Conservation (phyloP, 2,329 filamentous ascomycete genomes). For the Trichoderma sp. region DNA sequence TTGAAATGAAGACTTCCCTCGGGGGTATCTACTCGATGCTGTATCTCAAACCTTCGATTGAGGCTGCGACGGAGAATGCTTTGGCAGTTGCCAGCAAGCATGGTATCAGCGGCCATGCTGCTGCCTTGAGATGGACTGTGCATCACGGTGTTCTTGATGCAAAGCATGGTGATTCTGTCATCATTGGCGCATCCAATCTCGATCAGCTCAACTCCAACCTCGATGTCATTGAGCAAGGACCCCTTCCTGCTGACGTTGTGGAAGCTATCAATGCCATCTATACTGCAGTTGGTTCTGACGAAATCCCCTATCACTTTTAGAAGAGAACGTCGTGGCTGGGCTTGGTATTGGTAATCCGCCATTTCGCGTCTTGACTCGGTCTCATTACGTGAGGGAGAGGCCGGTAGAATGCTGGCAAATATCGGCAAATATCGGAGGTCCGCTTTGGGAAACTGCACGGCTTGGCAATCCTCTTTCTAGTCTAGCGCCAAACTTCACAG, state of each 20-base stretch:
- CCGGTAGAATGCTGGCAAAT: neutral
- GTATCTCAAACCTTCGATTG: slow-evolving; percentile 8
- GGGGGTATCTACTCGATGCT: neutral
- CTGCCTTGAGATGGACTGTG: slow-evolving; percentile 49
- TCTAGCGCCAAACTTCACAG: neutral
- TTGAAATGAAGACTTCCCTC: neutral
- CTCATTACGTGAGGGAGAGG: neutral
- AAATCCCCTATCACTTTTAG: slow-evolving; percentile 10
- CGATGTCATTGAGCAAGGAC: slow-evolving; percentile 53
- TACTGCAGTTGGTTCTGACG: neutral
- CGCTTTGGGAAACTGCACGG: slow-evolving; percentile 4
- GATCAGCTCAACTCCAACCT: slow-evolving; percentile 51
- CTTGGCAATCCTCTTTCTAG: neutral
- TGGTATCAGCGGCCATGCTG: slow-evolving; percentile 52
- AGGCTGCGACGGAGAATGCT: neutral
- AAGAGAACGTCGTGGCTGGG: neutral
- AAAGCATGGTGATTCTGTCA: slow-evolving; percentile 44
- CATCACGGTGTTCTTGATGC: slow-evolving; percentile 57
- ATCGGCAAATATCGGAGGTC: neutral
- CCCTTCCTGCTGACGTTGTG: slow-evolving; percentile 65
- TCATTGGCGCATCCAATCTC: slow-evolving; percentile 49
- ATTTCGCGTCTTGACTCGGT: too few species aligned
- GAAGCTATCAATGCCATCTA: neutral
- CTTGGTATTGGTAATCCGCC: neutral
- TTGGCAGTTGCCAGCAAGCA: slow-evolving; percentile 3